Percentiles rank a stretch among this genome's conserved stretches.
phyloP scores from a whole-genome alignment of 371 early-diverging fungal genomes.

The Blakeslea trispora region DNA sequence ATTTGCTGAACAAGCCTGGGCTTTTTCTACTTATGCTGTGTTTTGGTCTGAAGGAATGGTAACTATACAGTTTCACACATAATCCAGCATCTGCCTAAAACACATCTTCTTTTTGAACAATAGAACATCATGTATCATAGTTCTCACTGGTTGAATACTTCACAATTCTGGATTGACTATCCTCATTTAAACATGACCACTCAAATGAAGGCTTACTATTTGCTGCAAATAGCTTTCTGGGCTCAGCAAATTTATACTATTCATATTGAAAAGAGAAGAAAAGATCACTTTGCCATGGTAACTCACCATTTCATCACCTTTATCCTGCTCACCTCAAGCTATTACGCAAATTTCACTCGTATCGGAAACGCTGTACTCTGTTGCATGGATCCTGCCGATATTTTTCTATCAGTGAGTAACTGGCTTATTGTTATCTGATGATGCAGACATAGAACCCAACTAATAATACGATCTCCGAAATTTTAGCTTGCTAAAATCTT shows the following conservation, averaged over 20 bases:
- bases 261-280: slow-evolving; percentile 76
- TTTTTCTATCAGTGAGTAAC: slow-evolving; percentile 68
- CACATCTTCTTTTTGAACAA: not conserved
- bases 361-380: slow-evolving; percentile 82
- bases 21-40: slow-evolving; percentile 53
- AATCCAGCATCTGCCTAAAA: no score
- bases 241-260: slow-evolving; percentile 72
- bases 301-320: slow-evolving; percentile 84
- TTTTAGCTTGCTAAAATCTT: slow-evolving; percentile 68
- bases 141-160: slow-evolving; percentile 71
- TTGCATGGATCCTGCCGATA: slow-evolving; percentile 83
- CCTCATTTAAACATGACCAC: slow-evolving; percentile 59
- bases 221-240: slow-evolving; percentile 83
- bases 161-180: slow-evolving; percentile 70
- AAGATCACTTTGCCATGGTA: slow-evolving; percentile 78
- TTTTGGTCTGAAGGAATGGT: slow-evolving; percentile 70
- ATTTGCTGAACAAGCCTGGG: slow-evolving; percentile 68
- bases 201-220: slow-evolving; percentile 75
- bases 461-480: slow-evolving; percentile 9
- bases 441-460: not conserved
- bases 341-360: slow-evolving; percentile 74
- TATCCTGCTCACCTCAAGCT: slow-evolving; percentile 66
- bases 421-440: no score
- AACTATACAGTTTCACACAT: slow-evolving; percentile 22
- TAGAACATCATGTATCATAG: slow-evolving; percentile 62